These are phyloP conservation scores for Cyclostephanos invisitatus DNA, from an alignment of 108 stramenopile genomes.

Conservation along the genomic window DNA sequence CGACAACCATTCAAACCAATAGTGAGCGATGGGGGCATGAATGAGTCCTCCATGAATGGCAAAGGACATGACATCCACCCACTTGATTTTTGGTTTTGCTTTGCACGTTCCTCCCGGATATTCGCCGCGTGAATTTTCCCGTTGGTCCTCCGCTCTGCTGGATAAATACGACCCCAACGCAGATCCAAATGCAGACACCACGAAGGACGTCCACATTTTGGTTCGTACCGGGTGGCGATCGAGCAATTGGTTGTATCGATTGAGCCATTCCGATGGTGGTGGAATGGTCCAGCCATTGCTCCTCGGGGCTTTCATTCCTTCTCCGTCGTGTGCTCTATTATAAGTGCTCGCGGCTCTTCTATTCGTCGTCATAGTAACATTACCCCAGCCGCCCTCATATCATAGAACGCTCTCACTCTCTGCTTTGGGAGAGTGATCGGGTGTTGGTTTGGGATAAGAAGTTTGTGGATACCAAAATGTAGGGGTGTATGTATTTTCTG, in stretches of 20 bases:
- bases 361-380: neutral
- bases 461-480: too few relatives aligned
- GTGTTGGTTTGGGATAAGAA: too few relatives aligned
- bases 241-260: constrained; percentile 40
- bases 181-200: constrained; percentile 40
- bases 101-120: neutral
- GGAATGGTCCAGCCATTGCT: constrained; percentile 1
- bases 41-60: constrained; percentile 42
- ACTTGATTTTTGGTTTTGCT: constrained; percentile 35
- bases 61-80: constrained; percentile 44
- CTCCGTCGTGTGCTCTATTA: neutral
- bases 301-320: neutral
- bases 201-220: constrained; percentile 44
- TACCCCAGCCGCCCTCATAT: too few relatives aligned
- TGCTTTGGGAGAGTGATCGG: too few relatives aligned
- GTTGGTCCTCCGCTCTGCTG: neutral
- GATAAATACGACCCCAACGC: constrained; percentile 36
- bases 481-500: too few relatives aligned
- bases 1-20: constrained; percentile 47
- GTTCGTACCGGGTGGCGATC: constrained; percentile 42
- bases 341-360: neutral
- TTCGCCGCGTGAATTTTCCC: neutral
- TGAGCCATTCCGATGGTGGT: constrained; percentile 34
- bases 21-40: constrained; percentile 43
- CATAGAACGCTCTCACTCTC: too few relatives aligned